phyloP scores from a whole-genome alignment of 148 eudicot species.

The Nyssa sinensis region DNA sequence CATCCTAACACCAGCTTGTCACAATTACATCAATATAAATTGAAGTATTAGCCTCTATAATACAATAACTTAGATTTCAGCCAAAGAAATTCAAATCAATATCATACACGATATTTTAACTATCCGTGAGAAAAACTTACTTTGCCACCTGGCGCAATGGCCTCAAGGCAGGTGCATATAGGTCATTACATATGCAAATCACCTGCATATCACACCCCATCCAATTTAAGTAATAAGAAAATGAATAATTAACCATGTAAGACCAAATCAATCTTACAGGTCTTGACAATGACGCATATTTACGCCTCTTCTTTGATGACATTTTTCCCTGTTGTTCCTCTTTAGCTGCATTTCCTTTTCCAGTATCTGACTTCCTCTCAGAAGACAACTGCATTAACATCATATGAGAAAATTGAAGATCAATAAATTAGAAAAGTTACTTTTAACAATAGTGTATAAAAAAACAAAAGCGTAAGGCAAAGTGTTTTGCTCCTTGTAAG shows the following conservation, averaged over 20 bases:
- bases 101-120: background rate
- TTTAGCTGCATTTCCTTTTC: conserved; percentile 47
- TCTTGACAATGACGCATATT: conserved; percentile 61
- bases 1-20: background rate
- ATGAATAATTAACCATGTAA: conserved; percentile 8
- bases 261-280: conserved; percentile 58
- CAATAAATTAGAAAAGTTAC: background rate
- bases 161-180: conserved; percentile 92
- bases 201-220: conserved; percentile 49
- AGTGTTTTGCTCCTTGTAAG: too few relatives aligned
- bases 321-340: conserved; percentile 49
- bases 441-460: background rate
- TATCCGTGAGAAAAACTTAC: conserved; percentile 41
- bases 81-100: background rate
- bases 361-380: conserved; percentile 53
- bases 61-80: background rate
- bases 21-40: background rate
- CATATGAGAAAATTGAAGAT: too few relatives aligned
- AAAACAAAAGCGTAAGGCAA: too few relatives aligned
- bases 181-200: conserved; percentile 96
- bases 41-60: background rate
- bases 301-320: conserved; percentile 57
- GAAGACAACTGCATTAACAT: conserved; percentile 61
- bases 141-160: conserved; percentile 92
- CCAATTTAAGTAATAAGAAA: conserved; percentile 6